phyloP scores from a whole-genome alignment of 2,329 filamentous ascomycete species.

The Botrytis hyacinthi region DNA sequence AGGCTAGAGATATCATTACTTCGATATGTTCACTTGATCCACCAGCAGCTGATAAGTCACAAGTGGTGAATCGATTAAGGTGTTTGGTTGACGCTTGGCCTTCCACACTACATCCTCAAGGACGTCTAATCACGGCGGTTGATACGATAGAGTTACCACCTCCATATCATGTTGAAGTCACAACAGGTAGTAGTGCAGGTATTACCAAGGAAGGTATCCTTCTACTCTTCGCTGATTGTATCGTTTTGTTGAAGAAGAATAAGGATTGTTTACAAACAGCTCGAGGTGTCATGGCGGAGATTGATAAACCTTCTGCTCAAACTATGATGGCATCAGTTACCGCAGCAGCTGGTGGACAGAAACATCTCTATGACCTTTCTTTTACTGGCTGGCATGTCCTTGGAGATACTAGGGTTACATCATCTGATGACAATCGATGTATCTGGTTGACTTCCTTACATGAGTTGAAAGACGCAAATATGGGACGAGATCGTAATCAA shows the following conservation, averaged over 20 bases:
- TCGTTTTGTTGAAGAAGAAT: slow-evolving; percentile 74
- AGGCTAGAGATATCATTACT: slow-evolving; percentile 88
- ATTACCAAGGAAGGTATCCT: slow-evolving; percentile 63
- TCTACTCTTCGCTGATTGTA: slow-evolving; percentile 77
- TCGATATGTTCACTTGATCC: slow-evolving; percentile 95
- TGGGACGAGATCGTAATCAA: slow-evolving; percentile 48
- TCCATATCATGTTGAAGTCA: slow-evolving; percentile 56
- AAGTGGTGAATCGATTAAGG: slow-evolving; percentile 70
- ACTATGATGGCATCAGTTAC: slow-evolving; percentile 62
- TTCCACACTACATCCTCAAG: slow-evolving; percentile 64
- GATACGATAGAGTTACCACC: slow-evolving; percentile 76
- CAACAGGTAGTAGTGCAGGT: slow-evolving; percentile 17
- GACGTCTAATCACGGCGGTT: slow-evolving; percentile 75
- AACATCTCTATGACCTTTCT: slow-evolving; percentile 63
- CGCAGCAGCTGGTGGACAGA: slow-evolving; percentile 58
- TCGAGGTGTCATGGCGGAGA: slow-evolving; percentile 75
- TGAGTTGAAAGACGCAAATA: slow-evolving; percentile 56
- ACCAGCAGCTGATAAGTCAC: slow-evolving; percentile 66
- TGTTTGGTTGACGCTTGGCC: slow-evolving; percentile 80
- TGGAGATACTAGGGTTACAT: slow-evolving; percentile 69
- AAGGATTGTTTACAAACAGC: slow-evolving; percentile 63
- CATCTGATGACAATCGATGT: slow-evolving; percentile 62
- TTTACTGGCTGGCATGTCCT: slow-evolving; percentile 73
- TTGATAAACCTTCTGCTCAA: slow-evolving; percentile 74
- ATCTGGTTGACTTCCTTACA: slow-evolving; percentile 67